phyloP scores from a whole-genome alignment of 495 filamentous ascomycete genomes.

The Talaromyces trachyspermus region DNA sequence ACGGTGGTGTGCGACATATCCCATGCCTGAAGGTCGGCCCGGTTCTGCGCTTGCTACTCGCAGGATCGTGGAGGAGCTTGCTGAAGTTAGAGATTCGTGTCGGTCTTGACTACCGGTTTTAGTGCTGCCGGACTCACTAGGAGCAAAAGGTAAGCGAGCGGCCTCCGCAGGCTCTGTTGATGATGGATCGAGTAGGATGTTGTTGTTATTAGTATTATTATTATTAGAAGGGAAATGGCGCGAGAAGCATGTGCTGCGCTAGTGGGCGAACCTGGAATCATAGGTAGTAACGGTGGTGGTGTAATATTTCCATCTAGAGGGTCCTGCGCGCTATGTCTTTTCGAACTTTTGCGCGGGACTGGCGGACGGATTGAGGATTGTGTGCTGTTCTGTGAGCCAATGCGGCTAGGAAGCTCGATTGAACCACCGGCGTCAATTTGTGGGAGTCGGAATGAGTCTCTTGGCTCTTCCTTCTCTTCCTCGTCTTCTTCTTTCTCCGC shows the following conservation, averaged over 20 bases:
- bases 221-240: too few relatives aligned
- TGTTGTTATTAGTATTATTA: too few relatives aligned
- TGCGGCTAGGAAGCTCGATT: slow-evolving; percentile 58
- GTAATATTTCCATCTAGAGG: slow-evolving; percentile 8
- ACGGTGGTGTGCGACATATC: slow-evolving; percentile 66
- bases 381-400: slow-evolving; percentile 50
- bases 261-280: slow-evolving; percentile 18
- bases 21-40: slow-evolving; percentile 55
- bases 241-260: slow-evolving; percentile 8
- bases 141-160: slow-evolving; percentile 54
- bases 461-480: too few relatives aligned
- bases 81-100: slow-evolving; percentile 35
- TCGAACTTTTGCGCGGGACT: slow-evolving; percentile 57
- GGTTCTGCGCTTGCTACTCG: slow-evolving; percentile 25
- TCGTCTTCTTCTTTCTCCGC: slow-evolving; percentile 21
- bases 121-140: slow-evolving; percentile 42
- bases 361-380: slow-evolving; percentile 30
- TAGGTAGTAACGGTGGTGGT: slow-evolving; percentile 10
- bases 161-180: slow-evolving; percentile 17
- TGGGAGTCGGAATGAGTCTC: slow-evolving; percentile 42
- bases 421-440: slow-evolving; percentile 53
- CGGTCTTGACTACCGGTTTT: slow-evolving; percentile 43
- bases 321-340: slow-evolving; percentile 33
- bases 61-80: slow-evolving; percentile 40
- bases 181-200: slow-evolving; percentile 21